Percentiles rank a stretch among this genome's conserved stretches.
These are phyloP conservation scores for Paramecium sonneborni DNA, from an alignment of 73 alveolate species.

Conservation along the genomic window DNA sequence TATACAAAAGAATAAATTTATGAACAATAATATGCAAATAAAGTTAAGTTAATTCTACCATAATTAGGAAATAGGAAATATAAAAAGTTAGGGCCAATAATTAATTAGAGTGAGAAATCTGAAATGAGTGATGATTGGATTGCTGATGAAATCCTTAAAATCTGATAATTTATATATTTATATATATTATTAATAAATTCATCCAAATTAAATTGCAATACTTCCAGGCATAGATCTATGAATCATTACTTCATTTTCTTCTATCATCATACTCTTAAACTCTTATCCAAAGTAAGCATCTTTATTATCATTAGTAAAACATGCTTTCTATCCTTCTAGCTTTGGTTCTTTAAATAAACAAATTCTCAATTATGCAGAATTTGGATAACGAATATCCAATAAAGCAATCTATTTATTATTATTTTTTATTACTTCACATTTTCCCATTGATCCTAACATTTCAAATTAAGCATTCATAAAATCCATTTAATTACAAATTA, in stretches of 20 bases:
- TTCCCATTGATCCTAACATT: not conserved
- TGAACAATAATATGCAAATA: not conserved
- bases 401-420: conserved; percentile 4
- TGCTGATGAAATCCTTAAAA: conserved; percentile 1
- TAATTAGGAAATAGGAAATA: not conserved
- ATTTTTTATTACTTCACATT: not conserved
- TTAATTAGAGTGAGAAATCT: not conserved
- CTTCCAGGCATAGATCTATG: conserved; percentile 53
- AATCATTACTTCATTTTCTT: conserved; percentile 2
- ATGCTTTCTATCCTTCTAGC: conserved; percentile 22
- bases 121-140: not conserved
- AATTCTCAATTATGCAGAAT: not conserved
- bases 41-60: conserved; percentile 27
- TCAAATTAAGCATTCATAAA: not conserved
- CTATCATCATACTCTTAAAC: conserved; percentile 26
- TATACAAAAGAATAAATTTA: conserved; percentile 4
- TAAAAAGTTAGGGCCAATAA: not conserved
- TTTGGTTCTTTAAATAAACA: conserved; percentile 47
- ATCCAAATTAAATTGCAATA: conserved; percentile 30
- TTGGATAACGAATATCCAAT: conserved; percentile 26
- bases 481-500: not conserved
- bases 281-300: conserved; percentile 43
- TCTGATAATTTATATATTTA: not conserved
- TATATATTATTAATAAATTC: not conserved
- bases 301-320: conserved; percentile 44